These are phyloP conservation scores for Malassezia caprae DNA, from an alignment of 1,284 basidiomycete genomes.

Conservation along the genomic window DNA sequence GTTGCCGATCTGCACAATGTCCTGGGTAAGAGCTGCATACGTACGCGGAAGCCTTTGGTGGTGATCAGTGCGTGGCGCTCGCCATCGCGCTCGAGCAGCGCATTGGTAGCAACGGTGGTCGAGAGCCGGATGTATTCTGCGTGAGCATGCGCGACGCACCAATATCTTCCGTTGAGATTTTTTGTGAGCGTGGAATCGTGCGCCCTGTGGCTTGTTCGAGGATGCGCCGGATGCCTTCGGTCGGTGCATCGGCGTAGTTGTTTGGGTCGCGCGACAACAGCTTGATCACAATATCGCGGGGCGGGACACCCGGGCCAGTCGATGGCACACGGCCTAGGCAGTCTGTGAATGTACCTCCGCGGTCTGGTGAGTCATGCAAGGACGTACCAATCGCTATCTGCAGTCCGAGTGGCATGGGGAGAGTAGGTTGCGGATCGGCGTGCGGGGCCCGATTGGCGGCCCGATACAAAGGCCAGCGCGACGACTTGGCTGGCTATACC, in stretches of 20 bases:
- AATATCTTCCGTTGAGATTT: conserved; percentile 70
- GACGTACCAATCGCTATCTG: conserved; percentile 31
- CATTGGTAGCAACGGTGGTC: conserved; percentile 93
- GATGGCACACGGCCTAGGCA: conserved; percentile 31
- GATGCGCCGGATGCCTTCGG: conserved; percentile 83
- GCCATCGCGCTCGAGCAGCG: conserved; percentile 84
- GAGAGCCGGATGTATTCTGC: conserved; percentile 81
- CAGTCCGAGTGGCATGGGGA: conserved; percentile 23
- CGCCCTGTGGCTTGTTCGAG: conserved; percentile 66
- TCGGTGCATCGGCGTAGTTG: conserved; percentile 91
- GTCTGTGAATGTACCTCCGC: conserved; percentile 48
- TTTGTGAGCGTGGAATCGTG: conserved; percentile 58
- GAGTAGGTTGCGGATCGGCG: too few relatives aligned
- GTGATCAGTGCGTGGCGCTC: conserved; percentile 81
- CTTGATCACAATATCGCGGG: conserved; percentile 49
- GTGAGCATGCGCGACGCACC: conserved; percentile 49
- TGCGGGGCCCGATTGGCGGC: neutral
- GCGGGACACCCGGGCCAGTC: conserved; percentile 6
- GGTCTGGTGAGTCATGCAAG: conserved; percentile 17
- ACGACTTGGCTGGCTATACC: neutral
- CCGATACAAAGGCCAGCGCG: neutral
- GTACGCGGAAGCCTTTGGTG: conserved; percentile 69
- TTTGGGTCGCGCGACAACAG: conserved; percentile 49
- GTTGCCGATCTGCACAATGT: conserved; percentile 81
- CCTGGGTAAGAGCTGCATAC: conserved; percentile 40